These are phyloP conservation scores for Trametes coccinea DNA, from an alignment of 768 basidiomycete species.

Conservation along the genomic window DNA sequence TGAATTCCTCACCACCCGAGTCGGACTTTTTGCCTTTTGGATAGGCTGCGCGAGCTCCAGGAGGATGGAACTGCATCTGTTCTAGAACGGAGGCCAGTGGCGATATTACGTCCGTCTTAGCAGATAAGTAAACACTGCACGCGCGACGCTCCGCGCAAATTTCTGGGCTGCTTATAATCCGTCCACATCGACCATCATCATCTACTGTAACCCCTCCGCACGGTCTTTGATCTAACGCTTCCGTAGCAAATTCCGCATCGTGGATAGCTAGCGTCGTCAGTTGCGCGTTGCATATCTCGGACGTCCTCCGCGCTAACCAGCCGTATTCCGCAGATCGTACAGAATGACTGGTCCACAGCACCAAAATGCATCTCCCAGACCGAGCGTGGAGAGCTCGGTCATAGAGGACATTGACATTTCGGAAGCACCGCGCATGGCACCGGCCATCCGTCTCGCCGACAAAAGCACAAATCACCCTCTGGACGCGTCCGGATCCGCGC, in stretches of 20 bases:
- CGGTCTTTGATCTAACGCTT: too few relatives aligned
- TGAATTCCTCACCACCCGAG: too few relatives aligned
- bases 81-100: slow-evolving; percentile 1
- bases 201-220: too few relatives aligned
- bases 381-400: background rate
- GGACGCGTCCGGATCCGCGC: slow-evolving; percentile 12
- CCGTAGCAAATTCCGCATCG: too few relatives aligned
- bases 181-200: too few relatives aligned
- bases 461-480: background rate
- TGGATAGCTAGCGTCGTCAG: too few relatives aligned
- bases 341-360: background rate
- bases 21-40: too few relatives aligned
- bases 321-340: background rate
- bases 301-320: background rate
- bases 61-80: background rate
- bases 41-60: background rate
- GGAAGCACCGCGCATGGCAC: background rate
- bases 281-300: too few relatives aligned
- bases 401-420: slow-evolving; percentile 5
- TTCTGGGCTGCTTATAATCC: too few relatives aligned
- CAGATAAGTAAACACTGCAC: too few relatives aligned
- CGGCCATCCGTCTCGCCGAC: background rate
- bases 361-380: background rate
- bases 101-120: slow-evolving; percentile 6
- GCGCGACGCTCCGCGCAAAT: too few relatives aligned